Base-by-base conservation (phyloP, 176 grass and related monocot species). In the Otatea glauca region DNA sequence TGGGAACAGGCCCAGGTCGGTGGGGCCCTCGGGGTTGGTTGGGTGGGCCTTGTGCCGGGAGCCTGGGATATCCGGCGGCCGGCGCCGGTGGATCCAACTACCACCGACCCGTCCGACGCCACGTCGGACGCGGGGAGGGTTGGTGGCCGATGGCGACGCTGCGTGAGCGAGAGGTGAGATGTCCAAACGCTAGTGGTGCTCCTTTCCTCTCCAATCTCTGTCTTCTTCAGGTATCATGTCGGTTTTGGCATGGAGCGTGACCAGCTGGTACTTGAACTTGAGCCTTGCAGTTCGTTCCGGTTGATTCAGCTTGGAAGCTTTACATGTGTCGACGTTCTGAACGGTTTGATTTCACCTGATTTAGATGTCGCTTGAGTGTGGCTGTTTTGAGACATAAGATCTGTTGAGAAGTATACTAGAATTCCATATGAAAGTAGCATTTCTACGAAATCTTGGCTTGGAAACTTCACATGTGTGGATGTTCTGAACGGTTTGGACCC, bases 131-230 rank as follows among this genome's bases (percentile, higher is more conserved):
- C 21, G 15, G 53, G 12, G 72, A 42, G 47, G 84, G 76, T 86
- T 79, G 90, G 86, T 88, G 83, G 78, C 7, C 67, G 83, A 88
- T 66, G 76, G 70, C 56, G 76, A 88, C 85, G 70, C 75, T 16
- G 21, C 32, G 58, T 20, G 74, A 14, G n/a, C 5, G 27, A 25
- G 49, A 48, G 53, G 58, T n/a, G 41, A 79, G 73, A 79, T 53
- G 77, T 72, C 83, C 21, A 37, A 0, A 51, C 62, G 43, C 20
- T 23, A 59, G 10, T 0, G n/a, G 4, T n/a, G 5, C 17, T 21
- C 1, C 44, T 17, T 5, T 4, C 53, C 6, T 18, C 2, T 21
- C 7, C 1, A 0, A 16, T 29, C 15, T 18, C n/a, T 5, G 21
- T 24, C n/a, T 43, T 12, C 35, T 58, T n/a, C 2, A 16, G 35